These are phyloP conservation scores for Saccharomyces pastorianus DNA, from an alignment of 1,139 yeast genomes.

Conservation along the genomic window DNA sequence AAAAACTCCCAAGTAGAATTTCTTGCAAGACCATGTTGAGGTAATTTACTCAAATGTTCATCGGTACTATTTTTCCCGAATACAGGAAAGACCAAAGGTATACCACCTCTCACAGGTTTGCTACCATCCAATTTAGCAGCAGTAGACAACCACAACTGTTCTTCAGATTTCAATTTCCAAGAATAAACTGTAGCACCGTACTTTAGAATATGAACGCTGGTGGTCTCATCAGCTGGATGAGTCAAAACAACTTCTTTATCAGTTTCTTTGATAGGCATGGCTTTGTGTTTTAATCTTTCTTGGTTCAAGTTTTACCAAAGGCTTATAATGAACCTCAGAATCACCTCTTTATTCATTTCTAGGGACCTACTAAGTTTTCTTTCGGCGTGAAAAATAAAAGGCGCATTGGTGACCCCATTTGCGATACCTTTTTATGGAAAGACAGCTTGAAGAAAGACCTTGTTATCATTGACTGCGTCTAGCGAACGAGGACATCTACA, in stretches of 20 bases:
- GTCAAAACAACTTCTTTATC: conserved; percentile 55
- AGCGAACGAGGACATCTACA: background rate
- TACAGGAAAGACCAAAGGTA: conserved; percentile 91
- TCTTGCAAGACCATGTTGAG: conserved; percentile 97
- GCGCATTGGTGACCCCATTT: background rate
- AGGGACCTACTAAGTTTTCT: background rate
- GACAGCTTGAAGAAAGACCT: background rate
- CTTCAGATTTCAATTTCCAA: conserved; percentile 65
- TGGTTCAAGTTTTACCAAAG: background rate
- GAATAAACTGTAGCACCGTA: conserved; percentile 85
- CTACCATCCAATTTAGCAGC: conserved; percentile 84
- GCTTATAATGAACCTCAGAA: background rate
- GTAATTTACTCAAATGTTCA: conserved; percentile 41
- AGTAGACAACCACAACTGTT: conserved; percentile 62
- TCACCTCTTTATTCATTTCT: background rate
- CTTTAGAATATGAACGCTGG: conserved; percentile 60
- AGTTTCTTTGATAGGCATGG: conserved; percentile 51
- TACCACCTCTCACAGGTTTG: conserved; percentile 93
- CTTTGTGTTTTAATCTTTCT: background rate
- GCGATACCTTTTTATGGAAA: background rate
- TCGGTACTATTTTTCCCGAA: conserved; percentile 65
- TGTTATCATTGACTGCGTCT: background rate
- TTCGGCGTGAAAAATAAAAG: background rate
- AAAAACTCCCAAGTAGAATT: conserved; percentile 84
- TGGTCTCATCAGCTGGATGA: conserved; percentile 44